Base-by-base conservation (phyloP, 1,284 basidiomycete species). In the Kwoniella shivajii region DNA sequence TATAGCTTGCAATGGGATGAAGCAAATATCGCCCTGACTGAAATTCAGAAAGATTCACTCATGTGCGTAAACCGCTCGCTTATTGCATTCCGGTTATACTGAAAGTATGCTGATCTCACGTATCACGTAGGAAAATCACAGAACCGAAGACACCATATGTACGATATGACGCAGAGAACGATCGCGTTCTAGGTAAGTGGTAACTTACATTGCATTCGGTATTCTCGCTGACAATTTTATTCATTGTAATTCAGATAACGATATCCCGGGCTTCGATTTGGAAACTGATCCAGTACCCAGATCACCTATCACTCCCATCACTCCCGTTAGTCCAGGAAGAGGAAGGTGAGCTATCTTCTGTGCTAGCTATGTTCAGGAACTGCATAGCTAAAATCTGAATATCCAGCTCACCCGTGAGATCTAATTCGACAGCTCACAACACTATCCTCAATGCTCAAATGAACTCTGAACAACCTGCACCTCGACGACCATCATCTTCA, bases 131-230 rank as follows among this genome's bases (percentile, higher is more conserved):
- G 76, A 95, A 93, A 85, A 95, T 95, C 72, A 92, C 89, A 4
- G 92, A 95, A 73, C 92, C 92, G 49, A 95, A 95, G 84, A 95
- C 92, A n/a, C 92, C 92, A 0, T 95, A 88, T 77, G 91, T 95
- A 50, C 82, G 90, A 60, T 92, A 93, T 76, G 90, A 93, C 67
- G 84, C 90, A 0, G 86, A 89, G 75, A 88, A 88, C 39, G 91
- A 93, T 73, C 83, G 85, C 54, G 79, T 92, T 42, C 66, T 79
- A 49, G 66, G 88, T 82, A 38, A 31, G 52, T 41, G 10, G 4
- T 18, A 13, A 18, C 22, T 38, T 30, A 22, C 31, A 9, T 30
- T 39, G 7, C 34, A 50, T 11, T 31, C 38, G 26, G 47, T 14
- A 27, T 5, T 54, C 45, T 27, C 13, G 29, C 30, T 56, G 34